Evolutionary conservation across 2,329 filamentous ascomycete genomes (phyloP).

Genomic region (Fusarium keratoplasticum): DNA sequence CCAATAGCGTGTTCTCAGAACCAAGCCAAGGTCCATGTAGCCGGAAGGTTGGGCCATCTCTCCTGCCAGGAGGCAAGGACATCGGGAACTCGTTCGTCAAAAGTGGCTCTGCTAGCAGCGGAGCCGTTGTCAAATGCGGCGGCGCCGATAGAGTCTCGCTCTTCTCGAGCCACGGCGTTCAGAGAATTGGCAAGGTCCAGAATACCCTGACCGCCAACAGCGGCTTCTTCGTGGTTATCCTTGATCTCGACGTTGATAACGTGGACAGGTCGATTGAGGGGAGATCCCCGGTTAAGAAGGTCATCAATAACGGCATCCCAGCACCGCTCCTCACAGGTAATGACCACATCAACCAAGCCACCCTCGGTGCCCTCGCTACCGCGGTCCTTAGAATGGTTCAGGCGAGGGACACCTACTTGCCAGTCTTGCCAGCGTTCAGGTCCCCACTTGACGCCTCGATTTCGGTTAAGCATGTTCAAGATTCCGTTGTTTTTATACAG

Average conservation of each 20-base stretch:
- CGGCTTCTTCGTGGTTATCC: conserved; percentile 97
- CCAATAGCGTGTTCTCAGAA: conserved; percentile 65
- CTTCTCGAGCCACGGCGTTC: conserved; percentile 83
- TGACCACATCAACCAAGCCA: conserved; percentile 91
- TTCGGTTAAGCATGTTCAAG: conserved; percentile 94
- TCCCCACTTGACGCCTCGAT: conserved; percentile 91
- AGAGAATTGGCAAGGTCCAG: conserved; percentile 88
- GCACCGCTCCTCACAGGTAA: conserved; percentile 97
- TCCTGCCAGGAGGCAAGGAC: conserved; percentile 95
- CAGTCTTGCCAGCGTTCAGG: conserved; percentile 99
- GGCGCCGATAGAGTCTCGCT: conserved; percentile 74
- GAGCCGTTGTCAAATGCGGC: conserved; percentile 77
- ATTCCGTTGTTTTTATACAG: conserved; percentile 94
- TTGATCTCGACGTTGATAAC: conserved; percentile 99
- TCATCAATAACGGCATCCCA: conserved; percentile 99
- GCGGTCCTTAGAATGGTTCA: conserved; percentile 80
- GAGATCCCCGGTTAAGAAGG: conserved; percentile 84
- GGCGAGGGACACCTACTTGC: conserved; percentile 85
- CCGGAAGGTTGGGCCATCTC: conserved; percentile 89
- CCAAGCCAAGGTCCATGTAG: conserved; percentile 95
- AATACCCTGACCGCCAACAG: conserved; percentile 90
- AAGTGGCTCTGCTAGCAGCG: conserved; percentile 76
- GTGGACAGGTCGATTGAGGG: conserved; percentile 92
- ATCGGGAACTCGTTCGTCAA: conserved; percentile 94
- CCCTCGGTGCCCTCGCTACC: conserved; percentile 86